Percentiles rank a stretch among this genome's conserved stretches.
Evolutionary conservation across 2,329 filamentous ascomycete species (phyloP).

Genomic region (Sporothrix protearum): DNA sequence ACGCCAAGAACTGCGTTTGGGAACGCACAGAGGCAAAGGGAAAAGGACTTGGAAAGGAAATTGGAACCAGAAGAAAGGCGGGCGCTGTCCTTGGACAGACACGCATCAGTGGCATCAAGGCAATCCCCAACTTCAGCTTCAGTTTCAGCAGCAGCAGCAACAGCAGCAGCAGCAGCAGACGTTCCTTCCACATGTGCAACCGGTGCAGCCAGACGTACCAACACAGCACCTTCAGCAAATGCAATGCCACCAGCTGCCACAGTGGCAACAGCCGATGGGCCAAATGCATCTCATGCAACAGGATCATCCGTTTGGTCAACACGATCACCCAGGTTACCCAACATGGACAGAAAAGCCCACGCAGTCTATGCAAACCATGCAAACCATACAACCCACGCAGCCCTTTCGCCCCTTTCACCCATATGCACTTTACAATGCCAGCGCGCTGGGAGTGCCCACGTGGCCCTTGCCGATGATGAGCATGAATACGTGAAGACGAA

Average conservation of each 20-base stretch:
- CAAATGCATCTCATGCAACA: not conserved
- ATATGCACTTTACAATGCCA: not conserved
- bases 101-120: not conserved
- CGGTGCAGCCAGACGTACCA: not conserved
- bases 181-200: not conserved
- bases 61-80: not conserved
- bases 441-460: not conserved
- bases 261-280: not conserved
- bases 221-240: not conserved
- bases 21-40: not conserved
- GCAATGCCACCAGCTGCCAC: not conserved
- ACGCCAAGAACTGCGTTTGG: conserved; percentile 25
- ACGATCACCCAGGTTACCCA: not conserved
- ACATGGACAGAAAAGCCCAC: not conserved
- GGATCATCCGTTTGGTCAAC: not conserved
- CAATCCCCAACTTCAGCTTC: no score
- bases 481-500: not conserved
- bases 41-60: not conserved
- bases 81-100: not conserved
- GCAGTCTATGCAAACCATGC: not conserved
- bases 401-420: not conserved
- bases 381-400: not conserved
- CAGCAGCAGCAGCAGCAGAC: not conserved
- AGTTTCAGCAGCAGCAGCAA: not conserved
- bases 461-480: conserved; percentile 4